phyloP scores from a whole-genome alignment of 1,284 basidiomycete genomes.

The Tilletia setariae region DNA sequence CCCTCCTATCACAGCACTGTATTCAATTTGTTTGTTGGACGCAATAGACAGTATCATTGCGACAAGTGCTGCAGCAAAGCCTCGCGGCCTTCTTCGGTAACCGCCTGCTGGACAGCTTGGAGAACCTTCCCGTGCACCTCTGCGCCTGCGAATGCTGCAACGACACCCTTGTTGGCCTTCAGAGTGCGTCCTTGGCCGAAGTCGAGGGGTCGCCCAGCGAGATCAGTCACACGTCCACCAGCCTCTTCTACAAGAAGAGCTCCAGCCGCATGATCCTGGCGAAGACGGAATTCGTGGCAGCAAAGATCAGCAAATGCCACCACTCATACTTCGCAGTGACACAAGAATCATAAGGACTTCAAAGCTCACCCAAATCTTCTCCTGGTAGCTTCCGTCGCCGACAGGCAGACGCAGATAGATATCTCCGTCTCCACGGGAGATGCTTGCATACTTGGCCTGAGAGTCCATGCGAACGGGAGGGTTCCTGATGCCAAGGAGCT shows the following conservation, averaged over 20 bases:
- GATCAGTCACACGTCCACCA: conserved; percentile 80
- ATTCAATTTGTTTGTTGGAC: too few relatives aligned
- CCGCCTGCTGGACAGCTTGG: conserved; percentile 70
- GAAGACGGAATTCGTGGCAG: too few relatives aligned
- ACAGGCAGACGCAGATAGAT: conserved; percentile 89
- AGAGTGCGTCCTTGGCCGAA: conserved; percentile 84
- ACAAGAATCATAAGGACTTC: conserved; percentile 16
- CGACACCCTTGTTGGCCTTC: conserved; percentile 79
- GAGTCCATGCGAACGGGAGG: conserved; percentile 86
- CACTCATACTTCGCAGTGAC: background rate
- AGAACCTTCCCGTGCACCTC: conserved; percentile 69
- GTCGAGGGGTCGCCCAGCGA: conserved; percentile 72
- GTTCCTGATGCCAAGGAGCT: conserved; percentile 67
- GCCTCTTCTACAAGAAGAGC: conserved; percentile 81
- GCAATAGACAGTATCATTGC: background rate
- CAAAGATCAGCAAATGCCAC: background rate
- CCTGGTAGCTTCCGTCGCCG: conserved; percentile 69
- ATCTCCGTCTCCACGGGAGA: conserved; percentile 81
- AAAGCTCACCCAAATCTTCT: conserved; percentile 78
- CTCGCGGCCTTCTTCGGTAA: conserved; percentile 58
- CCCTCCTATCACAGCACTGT: too few relatives aligned
- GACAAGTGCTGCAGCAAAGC: background rate
- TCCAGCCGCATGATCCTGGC: conserved; percentile 85
- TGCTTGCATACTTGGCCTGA: conserved; percentile 90
- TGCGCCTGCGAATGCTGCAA: conserved; percentile 65